Conservation (phyloP, 2,329 filamentous ascomycete species). For the Aureobasidium sp. region DNA sequence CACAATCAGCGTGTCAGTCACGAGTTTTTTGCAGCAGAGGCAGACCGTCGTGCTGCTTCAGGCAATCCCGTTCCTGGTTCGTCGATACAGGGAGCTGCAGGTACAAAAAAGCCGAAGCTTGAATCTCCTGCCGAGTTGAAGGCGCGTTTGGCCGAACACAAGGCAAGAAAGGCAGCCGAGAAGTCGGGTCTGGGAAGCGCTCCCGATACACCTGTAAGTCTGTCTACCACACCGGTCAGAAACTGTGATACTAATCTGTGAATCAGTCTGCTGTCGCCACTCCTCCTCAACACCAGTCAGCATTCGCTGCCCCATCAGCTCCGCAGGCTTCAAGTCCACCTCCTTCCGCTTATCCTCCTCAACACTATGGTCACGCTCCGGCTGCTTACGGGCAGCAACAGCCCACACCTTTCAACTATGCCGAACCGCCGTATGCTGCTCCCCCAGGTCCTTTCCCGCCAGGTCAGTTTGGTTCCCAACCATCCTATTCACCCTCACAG, state of each 20-base stretch:
- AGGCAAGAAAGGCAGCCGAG: conserved; percentile 53
- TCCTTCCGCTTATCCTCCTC: conserved; percentile 24
- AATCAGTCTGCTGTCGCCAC: conserved; percentile 14
- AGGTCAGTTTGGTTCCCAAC: conserved; percentile 20
- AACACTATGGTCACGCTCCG: conserved; percentile 35
- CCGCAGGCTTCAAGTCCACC: conserved; percentile 1
- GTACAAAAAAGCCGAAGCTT: conserved; percentile 58
- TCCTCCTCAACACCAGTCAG: conserved; percentile 8
- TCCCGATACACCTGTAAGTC: conserved; percentile 17
- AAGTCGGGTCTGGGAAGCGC: conserved; percentile 12
- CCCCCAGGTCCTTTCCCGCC: conserved; percentile 18
- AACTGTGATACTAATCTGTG: neutral
- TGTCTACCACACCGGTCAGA: neutral
- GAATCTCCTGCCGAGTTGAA: conserved; percentile 74
- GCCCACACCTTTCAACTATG: conserved; percentile 14
- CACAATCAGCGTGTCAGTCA: conserved; percentile 83
- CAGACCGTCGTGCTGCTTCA: conserved; percentile 71
- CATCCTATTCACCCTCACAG: conserved; percentile 29
- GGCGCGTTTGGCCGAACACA: conserved; percentile 70
- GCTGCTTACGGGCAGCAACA: conserved; percentile 4
- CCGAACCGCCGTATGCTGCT: conserved; percentile 5
- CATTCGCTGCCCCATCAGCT: conserved; percentile 12
- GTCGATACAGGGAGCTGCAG: conserved; percentile 36
- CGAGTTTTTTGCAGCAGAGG: conserved; percentile 78
- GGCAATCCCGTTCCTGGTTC: conserved; percentile 71